A percentile compares a stretch with the other conserved stretches of the same genome.
Evolutionary conservation across 768 basidiomycete species (phyloP).

Genomic region (Tulasnella sp.): DNA sequence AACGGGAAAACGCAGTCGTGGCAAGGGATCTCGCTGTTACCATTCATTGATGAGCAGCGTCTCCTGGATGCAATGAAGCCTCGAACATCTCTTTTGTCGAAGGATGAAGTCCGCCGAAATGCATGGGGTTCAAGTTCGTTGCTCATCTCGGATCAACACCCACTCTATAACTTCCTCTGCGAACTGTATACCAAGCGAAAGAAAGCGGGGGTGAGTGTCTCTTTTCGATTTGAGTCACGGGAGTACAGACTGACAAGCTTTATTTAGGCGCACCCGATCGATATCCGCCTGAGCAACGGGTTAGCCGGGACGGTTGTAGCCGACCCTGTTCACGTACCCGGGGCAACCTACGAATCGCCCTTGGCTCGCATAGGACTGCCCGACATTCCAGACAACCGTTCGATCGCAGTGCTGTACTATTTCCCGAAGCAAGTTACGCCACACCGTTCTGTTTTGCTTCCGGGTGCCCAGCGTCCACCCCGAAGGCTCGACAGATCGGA

Average conservation of each 20-base stretch:
- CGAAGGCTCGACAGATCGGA: conserved; percentile 62
- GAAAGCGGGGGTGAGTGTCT: conserved; percentile 49
- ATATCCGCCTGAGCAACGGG: conserved; percentile 53
- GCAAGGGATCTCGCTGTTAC: conserved; percentile 95
- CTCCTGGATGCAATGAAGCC: conserved; percentile 75
- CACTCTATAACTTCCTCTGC: conserved; percentile 80
- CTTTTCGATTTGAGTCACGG: not conserved
- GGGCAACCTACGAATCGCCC: conserved; percentile 79
- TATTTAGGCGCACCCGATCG: not conserved
- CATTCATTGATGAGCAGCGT: conserved; percentile 85
- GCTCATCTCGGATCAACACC: conserved; percentile 76
- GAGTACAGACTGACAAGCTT: not conserved
- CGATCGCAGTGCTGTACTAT: conserved; percentile 77
- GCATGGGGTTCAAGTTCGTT: conserved; percentile 75
- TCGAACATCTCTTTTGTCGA: conserved; percentile 48
- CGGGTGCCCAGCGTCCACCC: conserved; percentile 53
- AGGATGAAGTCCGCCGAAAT: conserved; percentile 80
- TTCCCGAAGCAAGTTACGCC: conserved; percentile 83
- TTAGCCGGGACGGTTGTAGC: conserved; percentile 72
- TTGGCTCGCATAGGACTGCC: conserved; percentile 51
- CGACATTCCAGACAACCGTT: conserved; percentile 81
- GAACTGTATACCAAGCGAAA: conserved; percentile 86
- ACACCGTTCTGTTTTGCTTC: conserved; percentile 76
- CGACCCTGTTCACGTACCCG: conserved; percentile 84
- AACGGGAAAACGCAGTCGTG: conserved; percentile 99